Evolutionary conservation across 257 asterid genomes (phyloP), one percentile per base, ranked within the genome.

Genomic region (Primulina eburnea): DNA sequence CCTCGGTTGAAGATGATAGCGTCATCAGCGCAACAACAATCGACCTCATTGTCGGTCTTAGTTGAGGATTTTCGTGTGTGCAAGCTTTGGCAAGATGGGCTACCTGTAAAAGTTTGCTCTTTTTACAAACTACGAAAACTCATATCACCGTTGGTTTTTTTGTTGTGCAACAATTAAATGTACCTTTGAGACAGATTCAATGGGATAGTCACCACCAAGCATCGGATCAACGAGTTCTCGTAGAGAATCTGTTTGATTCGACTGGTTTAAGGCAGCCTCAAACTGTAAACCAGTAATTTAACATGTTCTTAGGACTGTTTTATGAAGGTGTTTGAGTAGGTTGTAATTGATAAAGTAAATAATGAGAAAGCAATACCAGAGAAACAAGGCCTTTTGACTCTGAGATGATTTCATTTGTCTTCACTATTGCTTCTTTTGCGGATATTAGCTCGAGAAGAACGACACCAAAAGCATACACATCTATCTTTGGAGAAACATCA

Each of bases 1-100:
- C 93, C 85, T 84, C 95, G 20, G 87, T 73, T 29, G 95, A 79
- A 62, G 98, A 89, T 38, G 97, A 90, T 0, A 90, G 71, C 59
- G 98, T 92, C 98, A 90, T 92, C 2, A 92, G 78, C 24, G 97
- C 92, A 32, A 90, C 95, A 20, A 90, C 98, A 69, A 90, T 83
- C 6, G 97, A 87, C 67, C 98, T 83, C 97, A 90, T 92, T 69
- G 87, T 90, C 53, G 98, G 97, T 78, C 98, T 83, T 17, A 87
- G 69, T 65, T 82, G 96, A 30, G 96, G 95, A 81, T 86, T 86
- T 75, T 87, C 97, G 43, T 88, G 85, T 12, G 94, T 83, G 79
- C 98, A 92, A 4, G 87, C 90, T 76, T 77, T 87, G 6, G 94
- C 98, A 8, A 92, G 95, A 61, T 86, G 90, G 14, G 90, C 89